Conservation (phyloP, 176 grass and related monocot genomes). For the Aegilops umbellulata region DNA sequence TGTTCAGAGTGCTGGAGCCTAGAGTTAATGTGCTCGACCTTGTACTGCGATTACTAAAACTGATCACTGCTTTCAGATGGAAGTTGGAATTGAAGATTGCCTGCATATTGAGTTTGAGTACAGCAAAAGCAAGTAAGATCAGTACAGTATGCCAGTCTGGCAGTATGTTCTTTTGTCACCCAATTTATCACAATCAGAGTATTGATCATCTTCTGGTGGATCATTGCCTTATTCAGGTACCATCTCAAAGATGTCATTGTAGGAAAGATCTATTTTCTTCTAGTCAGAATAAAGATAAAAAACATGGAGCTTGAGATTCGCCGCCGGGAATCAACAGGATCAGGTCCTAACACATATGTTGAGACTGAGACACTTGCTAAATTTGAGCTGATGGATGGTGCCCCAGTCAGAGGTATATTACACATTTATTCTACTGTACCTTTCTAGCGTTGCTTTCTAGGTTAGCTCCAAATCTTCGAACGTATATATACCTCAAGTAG, state of each 20-base stretch:
- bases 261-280: constrained; percentile 97
- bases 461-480: not conserved
- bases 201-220: constrained; percentile 11
- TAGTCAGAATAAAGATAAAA: constrained; percentile 98
- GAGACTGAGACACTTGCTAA: constrained; percentile 99
- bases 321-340: constrained; percentile 90
- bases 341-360: constrained; percentile 96
- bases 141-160: not conserved
- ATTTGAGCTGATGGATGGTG: constrained; percentile 99
- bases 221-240: constrained; percentile 59
- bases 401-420: constrained; percentile 89
- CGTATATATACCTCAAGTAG: not conserved
- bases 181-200: not conserved
- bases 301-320: constrained; percentile 98
- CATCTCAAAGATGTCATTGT: constrained; percentile 94
- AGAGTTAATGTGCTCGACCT: not conserved
- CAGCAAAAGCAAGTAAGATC: constrained; percentile 93
- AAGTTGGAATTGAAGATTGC: constrained; percentile 99
- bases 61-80: constrained; percentile 57
- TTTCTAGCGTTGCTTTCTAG: not conserved
- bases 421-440: not conserved
- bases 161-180: constrained; percentile 1
- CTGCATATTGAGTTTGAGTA: constrained; percentile 99
- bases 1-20: not conserved
- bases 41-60: not conserved